Base-by-base conservation (phyloP, 23 red algal species). In the Gracilaria caudata region DNA sequence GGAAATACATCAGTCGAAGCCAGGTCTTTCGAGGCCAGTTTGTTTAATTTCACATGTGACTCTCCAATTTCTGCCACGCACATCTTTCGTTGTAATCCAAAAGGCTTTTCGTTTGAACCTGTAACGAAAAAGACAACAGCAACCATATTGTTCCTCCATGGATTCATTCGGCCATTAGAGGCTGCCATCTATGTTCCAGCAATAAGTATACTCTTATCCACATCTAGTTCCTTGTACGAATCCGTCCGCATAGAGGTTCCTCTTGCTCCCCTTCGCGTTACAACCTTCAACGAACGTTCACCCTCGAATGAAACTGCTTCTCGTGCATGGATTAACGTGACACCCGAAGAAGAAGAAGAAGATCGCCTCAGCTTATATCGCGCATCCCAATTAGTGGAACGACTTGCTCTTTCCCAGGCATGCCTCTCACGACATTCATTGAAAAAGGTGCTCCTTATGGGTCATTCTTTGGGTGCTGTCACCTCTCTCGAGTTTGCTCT, bases 401-500 rank as follows among this genome's bases (percentile, higher is more conserved):
- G 19, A 75, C 24, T 75, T 3, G 70, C n/a, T 46, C 40, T 75
- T 2, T 75, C 70, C 19, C 70, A 46, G 49, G 70, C 39, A 9
- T 75, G 70, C 24, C 37, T 23, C 9, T 75, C 43, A 0, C 13
- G 70, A 47, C 70, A 75, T 19, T 47, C 70, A 8, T 7, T n/a
- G 13, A 26, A 30, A 47, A 75, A 75, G 25, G 70, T 75, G 20
- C 25, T 75, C 39, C 70, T 75, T 75, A 21, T n/a, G 9, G 70
- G 70, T 13, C 70, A 75, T 29, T 75, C 70, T 24, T 47, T 75
- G 25, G 70, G 70, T 3, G 70, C 39, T 12, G 21, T 47, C 33
- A 75, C 70, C 33, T 4, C 70, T 16, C 70, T 75, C n/a, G 70
- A 75, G 19, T 75, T 75, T 75, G 39, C 70, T 75, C 70, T 75